Evolutionary conservation across 805 yeast species (phyloP).

Genomic region (Barnettozyma vustinii): DNA sequence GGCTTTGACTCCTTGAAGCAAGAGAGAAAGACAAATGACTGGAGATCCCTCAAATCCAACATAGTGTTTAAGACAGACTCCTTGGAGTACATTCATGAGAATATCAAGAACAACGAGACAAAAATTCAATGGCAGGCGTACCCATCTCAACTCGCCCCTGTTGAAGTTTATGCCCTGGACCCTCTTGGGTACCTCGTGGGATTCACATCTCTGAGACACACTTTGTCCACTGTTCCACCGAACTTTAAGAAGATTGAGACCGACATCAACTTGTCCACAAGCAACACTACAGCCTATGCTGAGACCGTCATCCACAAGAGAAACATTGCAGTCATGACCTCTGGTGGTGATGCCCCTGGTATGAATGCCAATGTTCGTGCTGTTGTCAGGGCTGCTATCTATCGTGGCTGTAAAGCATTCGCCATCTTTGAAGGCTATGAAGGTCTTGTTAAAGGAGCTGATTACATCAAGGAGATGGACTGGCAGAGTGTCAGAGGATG

Average conservation of each 20-base stretch:
- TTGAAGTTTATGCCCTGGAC: slow-evolving; percentile 71
- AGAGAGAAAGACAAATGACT: slow-evolving; percentile 34
- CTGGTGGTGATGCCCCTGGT: slow-evolving; percentile 99
- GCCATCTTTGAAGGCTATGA: slow-evolving; percentile 94
- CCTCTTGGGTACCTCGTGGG: slow-evolving; percentile 84
- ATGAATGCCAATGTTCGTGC: slow-evolving; percentile 96
- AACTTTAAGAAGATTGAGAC: slow-evolving; percentile 7
- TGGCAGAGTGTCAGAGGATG: slow-evolving; percentile 76
- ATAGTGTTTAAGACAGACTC: slow-evolving; percentile 31
- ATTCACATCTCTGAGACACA: slow-evolving; percentile 58
- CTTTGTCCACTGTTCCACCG: slow-evolving; percentile 48
- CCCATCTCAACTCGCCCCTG: slow-evolving; percentile 72
- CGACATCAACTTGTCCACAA: slow-evolving; percentile 3
- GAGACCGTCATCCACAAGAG: slow-evolving; percentile 6
- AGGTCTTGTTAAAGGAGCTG: slow-evolving; percentile 84
- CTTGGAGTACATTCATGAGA: slow-evolving; percentile 24
- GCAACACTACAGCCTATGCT: slow-evolving; percentile 15
- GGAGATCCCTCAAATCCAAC: slow-evolving; percentile 43
- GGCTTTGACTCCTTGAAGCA: slow-evolving; percentile 25
- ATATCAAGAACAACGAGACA: slow-evolving; percentile 22
- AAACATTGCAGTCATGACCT: slow-evolving; percentile 90
- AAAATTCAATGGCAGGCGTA: slow-evolving; percentile 43
- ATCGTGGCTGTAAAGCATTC: slow-evolving; percentile 79
- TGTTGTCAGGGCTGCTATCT: slow-evolving; percentile 86
- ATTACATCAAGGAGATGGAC: slow-evolving; percentile 51